Base-by-base conservation (phyloP, 2,329 filamentous ascomycete species). In the Claviceps sp. region DNA sequence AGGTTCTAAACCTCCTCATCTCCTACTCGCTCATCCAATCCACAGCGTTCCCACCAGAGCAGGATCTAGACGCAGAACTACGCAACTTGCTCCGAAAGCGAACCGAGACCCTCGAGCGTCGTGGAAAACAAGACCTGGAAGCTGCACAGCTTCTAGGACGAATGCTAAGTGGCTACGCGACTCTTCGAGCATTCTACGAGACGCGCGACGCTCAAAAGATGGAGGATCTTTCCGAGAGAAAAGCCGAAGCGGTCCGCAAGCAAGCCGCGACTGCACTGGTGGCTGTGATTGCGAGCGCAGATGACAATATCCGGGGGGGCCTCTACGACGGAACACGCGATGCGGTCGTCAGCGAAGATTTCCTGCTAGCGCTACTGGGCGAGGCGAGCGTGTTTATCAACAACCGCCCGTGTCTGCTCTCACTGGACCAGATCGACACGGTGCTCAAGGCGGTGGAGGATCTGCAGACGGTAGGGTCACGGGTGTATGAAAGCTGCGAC, bases 111-210 rank as follows among this genome's bases (percentile, higher is more conserved):
- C 74, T 97, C 3, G 80, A 83, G 51, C 73, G 79, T 34, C 80
- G 91, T 50, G 86, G 87, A 5, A 76, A 78, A 26, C 77, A 84
- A 50, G 91, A 96, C 60, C 71, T 85, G 36, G 85, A 90, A 62
- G 90, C 88, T 7, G 91, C 90, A 8, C 78, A 86, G 58, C 78
- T 95, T 11, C 75, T 97, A 3, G 87, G 90, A 46, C 86, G 85
- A 55, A 85, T 90, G 68, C 80, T 96, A 9, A 93, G 87, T 64
- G 91, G 91, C 22, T 97, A 97, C 62, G 91, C 90, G 22, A 95
- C 89, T 0, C 74, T 97, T 20, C 85, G 91, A 38, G 85, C 83
- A 58, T 96, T 91, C 71, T 97, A 95, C 66, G 85, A 90, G 55
- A 77, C 90, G n/a, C 81, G 91, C 47, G 91, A 97, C 61, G 56